Conservation (phyloP, 1,284 basidiomycete genomes). For the Phaffia rhodozyma region DNA sequence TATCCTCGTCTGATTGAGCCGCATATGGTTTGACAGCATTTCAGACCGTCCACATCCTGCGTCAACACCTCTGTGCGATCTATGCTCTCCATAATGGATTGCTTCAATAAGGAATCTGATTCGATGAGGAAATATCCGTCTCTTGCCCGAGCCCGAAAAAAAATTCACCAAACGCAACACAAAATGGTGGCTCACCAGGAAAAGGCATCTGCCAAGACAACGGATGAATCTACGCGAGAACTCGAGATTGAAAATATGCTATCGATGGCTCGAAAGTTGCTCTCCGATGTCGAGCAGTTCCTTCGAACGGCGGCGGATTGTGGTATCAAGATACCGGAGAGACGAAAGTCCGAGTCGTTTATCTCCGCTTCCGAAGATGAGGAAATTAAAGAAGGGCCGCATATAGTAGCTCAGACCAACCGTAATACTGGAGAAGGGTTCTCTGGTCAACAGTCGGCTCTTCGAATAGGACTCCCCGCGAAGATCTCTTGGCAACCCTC, state of each 20-base stretch:
- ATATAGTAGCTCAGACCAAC: too few relatives aligned
- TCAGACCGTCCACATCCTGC: constrained; percentile 47
- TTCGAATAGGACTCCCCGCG: too few relatives aligned
- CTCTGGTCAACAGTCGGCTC: too few relatives aligned
- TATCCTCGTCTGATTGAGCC: background rate
- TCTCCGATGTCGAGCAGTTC: constrained; percentile 37
- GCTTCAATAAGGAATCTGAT: constrained; percentile 67
- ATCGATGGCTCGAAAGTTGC: constrained; percentile 35
- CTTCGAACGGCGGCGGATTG: constrained; percentile 60
- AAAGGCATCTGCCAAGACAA: constrained; percentile 46
- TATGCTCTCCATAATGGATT: constrained; percentile 74
- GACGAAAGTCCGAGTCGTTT: background rate
- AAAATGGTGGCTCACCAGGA: constrained; percentile 74
- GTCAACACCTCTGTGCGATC: constrained; percentile 88
- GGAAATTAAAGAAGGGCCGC: too few relatives aligned
- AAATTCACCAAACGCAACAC: constrained; percentile 69
- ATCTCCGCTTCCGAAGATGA: too few relatives aligned
- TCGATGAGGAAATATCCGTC: constrained; percentile 54
- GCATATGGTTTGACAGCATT: constrained; percentile 22
- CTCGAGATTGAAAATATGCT: constrained; percentile 34
- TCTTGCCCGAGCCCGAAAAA: constrained; percentile 65
- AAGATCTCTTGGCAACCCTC: too few relatives aligned
- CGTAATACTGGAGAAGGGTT: too few relatives aligned
- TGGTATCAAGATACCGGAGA: constrained; percentile 57
- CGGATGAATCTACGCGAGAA: constrained; percentile 28